Evolutionary conservation across 1,284 basidiomycete species (phyloP), one percentile per base, ranked within the genome.

Genomic region (Fomitopsis betulina): DNA sequence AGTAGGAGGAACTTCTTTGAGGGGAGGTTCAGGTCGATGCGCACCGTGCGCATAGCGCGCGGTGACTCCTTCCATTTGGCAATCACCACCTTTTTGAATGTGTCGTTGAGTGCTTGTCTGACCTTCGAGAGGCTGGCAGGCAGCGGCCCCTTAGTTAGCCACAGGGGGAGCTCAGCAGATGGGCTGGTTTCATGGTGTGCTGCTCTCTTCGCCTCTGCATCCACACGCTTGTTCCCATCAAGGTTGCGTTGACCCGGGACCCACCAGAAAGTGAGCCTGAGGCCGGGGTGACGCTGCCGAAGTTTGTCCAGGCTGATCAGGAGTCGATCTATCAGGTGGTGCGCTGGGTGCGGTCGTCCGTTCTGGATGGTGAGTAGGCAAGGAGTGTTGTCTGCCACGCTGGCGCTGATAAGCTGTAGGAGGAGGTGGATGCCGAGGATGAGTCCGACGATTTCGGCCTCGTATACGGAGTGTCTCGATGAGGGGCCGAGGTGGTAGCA

Each of bases 381-480:
- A 1, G 57, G 45, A 21, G 12, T 60, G 54, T 62, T 62, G 61
- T 64, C 63, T 1, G 56, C 58, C 5, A 13, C 6, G 17, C 21
- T 2, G 1, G 51, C 32, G 35, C 13, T 17, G 19, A 10, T 23
- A 17, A 50, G 55, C 15, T 5, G 13, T 0, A 21, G 39, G 2
- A 62, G 30, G 5, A 64, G 61, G n/a, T 59, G 42, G 13, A 58
- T 19, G 2, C 50, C 61, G 1, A 62, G 55, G 0, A 67, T 53
- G 2, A 68, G 54, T 3, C 69, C 72, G 0, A 71, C 63, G 0
- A 62, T 50, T 60, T 75, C 68, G 0, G 63, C 71, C 53, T 76
- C 71, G 58, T 68, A 71, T 1, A 71, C 68, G 0, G 69, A 71
- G 63, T 75, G 71, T 12, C 63, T 19, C 1, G 27, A 53, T 1